A percentile compares a stretch with the other conserved stretches of the same genome.
These are phyloP conservation scores for Ophiocordyceps robertsii DNA, from an alignment of 2,329 filamentous ascomycete species.

Conservation along the genomic window DNA sequence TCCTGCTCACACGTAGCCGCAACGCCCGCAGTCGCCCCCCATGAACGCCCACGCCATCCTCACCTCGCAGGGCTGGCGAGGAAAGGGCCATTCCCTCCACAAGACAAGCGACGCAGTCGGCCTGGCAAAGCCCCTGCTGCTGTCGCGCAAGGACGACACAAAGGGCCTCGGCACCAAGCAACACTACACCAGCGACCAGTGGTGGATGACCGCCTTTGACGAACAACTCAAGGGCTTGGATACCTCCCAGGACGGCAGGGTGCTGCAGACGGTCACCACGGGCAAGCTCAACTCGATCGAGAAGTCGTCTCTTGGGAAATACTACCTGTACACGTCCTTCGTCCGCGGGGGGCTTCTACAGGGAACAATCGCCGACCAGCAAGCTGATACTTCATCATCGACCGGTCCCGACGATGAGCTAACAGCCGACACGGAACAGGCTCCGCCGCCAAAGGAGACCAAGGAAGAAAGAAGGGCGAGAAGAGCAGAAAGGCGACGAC, in stretches of 20 bases:
- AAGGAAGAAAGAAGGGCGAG: slow-evolving; percentile 28
- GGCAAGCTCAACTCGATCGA: slow-evolving; percentile 43
- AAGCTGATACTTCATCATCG: slow-evolving; percentile 11
- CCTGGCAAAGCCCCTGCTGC: slow-evolving; percentile 68
- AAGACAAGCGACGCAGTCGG: slow-evolving; percentile 58
- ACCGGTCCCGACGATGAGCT: slow-evolving; percentile 16
- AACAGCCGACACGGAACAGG: slow-evolving; percentile 7
- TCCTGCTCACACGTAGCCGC: background rate
- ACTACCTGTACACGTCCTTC: slow-evolving; percentile 70
- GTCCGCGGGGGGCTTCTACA: slow-evolving; percentile 66
- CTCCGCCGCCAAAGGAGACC: slow-evolving; percentile 20
- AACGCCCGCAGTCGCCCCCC: background rate
- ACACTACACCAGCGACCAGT: slow-evolving; percentile 63
- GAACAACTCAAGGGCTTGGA: slow-evolving; percentile 74
- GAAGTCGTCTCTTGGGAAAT: slow-evolving; percentile 36
- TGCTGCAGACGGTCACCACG: slow-evolving; percentile 41
- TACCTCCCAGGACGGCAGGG: slow-evolving; percentile 40
- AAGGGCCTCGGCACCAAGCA: slow-evolving; percentile 69
- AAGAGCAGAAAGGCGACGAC: slow-evolving; percentile 17
- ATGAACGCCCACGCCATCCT: slow-evolving; percentile 85
- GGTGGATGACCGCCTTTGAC: slow-evolving; percentile 95
- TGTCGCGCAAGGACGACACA: slow-evolving; percentile 70
- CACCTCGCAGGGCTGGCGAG: slow-evolving; percentile 78
- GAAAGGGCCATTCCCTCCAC: slow-evolving; percentile 78
- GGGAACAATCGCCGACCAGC: slow-evolving; percentile 44